phyloP scores from a whole-genome alignment of 257 asterid species.

The Penstemon barbatus region DNA sequence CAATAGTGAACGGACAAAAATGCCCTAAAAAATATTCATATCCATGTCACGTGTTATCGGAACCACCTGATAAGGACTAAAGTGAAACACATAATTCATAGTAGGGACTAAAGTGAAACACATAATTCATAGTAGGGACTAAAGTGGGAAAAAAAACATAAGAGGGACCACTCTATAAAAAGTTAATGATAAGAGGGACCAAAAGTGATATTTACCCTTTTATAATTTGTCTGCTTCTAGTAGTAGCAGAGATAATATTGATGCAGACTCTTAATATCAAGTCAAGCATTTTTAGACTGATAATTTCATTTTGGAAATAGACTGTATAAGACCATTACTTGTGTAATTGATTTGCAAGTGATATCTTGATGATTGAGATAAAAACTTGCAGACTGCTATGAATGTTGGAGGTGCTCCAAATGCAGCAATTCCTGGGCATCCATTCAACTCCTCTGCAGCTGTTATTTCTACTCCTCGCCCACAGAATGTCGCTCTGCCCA shows the following conservation, averaged over 20 bases:
- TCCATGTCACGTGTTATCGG: too few relatives aligned
- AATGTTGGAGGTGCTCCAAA: conserved; percentile 48
- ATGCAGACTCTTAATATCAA: not conserved
- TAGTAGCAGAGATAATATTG: conserved; percentile 11
- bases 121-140: too few relatives aligned
- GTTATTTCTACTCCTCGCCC: conserved; percentile 46
- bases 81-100: too few relatives aligned
- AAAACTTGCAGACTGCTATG: conserved; percentile 49
- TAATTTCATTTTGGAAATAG: not conserved
- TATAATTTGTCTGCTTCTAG: not conserved
- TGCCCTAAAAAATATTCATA: too few relatives aligned
- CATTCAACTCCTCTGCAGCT: conserved; percentile 41
- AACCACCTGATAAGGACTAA: too few relatives aligned
- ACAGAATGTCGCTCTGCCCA: conserved; percentile 43
- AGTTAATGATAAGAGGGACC: too few relatives aligned
- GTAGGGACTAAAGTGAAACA: too few relatives aligned
- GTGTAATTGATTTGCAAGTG: not conserved
- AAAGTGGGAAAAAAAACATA: too few relatives aligned
- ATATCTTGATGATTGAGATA: conserved; percentile 14
- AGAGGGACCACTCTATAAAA: too few relatives aligned
- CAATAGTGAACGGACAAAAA: too few relatives aligned
- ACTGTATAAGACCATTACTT: not conserved
- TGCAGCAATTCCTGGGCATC: conserved; percentile 45
- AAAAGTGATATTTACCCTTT: too few relatives aligned
- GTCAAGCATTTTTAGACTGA: too few relatives aligned